Conservation (phyloP, 495 filamentous ascomycete species). For the Lasiosphaeria hispida region DNA sequence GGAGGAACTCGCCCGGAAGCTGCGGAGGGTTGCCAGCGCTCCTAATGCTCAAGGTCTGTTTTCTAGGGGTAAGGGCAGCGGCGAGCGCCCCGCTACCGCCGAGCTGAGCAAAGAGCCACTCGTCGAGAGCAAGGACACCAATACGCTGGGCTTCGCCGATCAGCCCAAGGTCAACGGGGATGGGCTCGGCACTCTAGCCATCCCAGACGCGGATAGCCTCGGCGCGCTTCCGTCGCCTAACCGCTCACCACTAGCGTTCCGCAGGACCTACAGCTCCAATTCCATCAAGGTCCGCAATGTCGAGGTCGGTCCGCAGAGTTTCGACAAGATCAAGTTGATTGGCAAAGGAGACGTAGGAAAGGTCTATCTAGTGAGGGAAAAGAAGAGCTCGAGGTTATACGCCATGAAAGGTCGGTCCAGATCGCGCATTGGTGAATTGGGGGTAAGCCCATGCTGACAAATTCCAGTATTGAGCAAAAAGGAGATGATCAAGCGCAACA, state of each 20-base stretch:
- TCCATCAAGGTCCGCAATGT: constrained; percentile 98
- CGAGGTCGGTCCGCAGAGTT: constrained; percentile 91
- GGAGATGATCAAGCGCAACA: constrained; percentile 99
- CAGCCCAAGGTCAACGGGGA: constrained; percentile 32
- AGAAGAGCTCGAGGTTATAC: constrained; percentile 92
- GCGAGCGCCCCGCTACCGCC: constrained; percentile 73
- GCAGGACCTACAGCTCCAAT: constrained; percentile 96
- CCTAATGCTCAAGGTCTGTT: constrained; percentile 97
- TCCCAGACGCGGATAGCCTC: constrained; percentile 29
- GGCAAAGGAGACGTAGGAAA: constrained; percentile 99
- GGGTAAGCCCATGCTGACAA: constrained; percentile 33
- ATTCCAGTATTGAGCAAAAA: constrained; percentile 90
- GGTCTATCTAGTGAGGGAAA: constrained; percentile 95
- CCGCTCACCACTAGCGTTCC: constrained; percentile 65
- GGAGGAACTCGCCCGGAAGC: constrained; percentile 87
- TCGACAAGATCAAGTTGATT: constrained; percentile 99
- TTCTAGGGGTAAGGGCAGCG: constrained; percentile 55
- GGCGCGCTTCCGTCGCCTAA: constrained; percentile 45
- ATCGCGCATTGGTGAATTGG: background rate
- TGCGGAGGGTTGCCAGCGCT: constrained; percentile 90
- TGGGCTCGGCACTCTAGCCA: constrained; percentile 15
- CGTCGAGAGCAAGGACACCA: constrained; percentile 53
- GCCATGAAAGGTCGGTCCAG: constrained; percentile 85
- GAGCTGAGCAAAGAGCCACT: constrained; percentile 77
- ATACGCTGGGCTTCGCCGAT: constrained; percentile 54